Percentiles rank a stretch among this genome's conserved stretches.
These are phyloP conservation scores for Setaria italica DNA, from an alignment of 202 grass and related monocot species.

Conservation along the genomic window DNA sequence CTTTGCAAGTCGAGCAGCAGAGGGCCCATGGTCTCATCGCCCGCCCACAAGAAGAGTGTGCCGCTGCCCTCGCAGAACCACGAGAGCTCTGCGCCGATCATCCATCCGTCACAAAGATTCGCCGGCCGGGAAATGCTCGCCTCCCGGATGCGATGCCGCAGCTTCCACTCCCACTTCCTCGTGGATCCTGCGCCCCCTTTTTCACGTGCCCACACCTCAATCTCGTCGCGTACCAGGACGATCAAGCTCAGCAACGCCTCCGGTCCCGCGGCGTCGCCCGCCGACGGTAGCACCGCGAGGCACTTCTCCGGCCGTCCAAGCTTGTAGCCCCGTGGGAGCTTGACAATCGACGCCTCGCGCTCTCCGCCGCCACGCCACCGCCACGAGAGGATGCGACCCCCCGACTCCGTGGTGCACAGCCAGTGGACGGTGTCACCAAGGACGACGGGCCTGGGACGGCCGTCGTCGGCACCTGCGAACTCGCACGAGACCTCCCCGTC, in stretches of 20 bases:
- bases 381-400: neutral
- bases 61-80: constrained; percentile 20
- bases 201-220: neutral
- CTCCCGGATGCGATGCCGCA: neutral
- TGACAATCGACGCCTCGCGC: neutral
- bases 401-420: neutral
- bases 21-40: neutral
- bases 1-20: constrained; percentile 11
- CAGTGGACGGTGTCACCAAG: constrained; percentile 10
- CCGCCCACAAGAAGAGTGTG: neutral
- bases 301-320: neutral
- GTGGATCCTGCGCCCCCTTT: neutral
- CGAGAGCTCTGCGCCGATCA: neutral
- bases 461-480: neutral
- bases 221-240: neutral
- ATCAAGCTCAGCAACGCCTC: neutral
- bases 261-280: neutral
- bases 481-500: neutral
- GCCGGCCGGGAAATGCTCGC: neutral
- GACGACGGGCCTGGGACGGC: constrained; percentile 1
- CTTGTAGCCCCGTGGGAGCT: neutral
- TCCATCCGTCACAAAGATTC: neutral
- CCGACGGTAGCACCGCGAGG: constrained; percentile 11
- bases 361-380: neutral
- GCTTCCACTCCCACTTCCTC: neutral